Percentiles rank a stretch among this genome's conserved stretches.
phyloP scores from a whole-genome alignment of 2,329 filamentous ascomycete genomes.

The Xylariaceae sp. region DNA sequence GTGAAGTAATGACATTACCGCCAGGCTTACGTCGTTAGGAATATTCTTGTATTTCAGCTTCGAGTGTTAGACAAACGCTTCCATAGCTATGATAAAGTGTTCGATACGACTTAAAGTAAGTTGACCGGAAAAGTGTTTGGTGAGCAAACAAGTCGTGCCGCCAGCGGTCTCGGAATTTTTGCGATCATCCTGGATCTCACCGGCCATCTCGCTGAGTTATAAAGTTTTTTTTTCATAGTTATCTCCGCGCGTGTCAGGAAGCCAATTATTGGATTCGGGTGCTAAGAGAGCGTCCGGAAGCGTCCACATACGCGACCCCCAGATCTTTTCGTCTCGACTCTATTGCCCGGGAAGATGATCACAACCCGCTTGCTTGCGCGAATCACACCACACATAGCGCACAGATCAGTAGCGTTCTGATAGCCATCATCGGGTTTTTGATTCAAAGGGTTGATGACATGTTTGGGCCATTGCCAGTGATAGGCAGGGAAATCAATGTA shows the following conservation, averaged over 20 bases:
- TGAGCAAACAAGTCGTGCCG: slow-evolving; percentile 32
- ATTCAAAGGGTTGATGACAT: slow-evolving; percentile 36
- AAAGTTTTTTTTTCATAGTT: slow-evolving; percentile 18
- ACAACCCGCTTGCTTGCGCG: slow-evolving; percentile 29
- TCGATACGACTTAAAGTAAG: slow-evolving; percentile 40
- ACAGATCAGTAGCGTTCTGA: slow-evolving; percentile 32
- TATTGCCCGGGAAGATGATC: slow-evolving; percentile 30
- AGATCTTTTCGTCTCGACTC: slow-evolving; percentile 25
- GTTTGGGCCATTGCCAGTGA: slow-evolving; percentile 38
- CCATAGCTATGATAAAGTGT: slow-evolving; percentile 35
- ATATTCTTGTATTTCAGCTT: slow-evolving; percentile 17
- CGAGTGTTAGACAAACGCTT: slow-evolving; percentile 31
- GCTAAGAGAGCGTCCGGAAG: slow-evolving; percentile 36
- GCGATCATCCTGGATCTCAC: slow-evolving; percentile 34
- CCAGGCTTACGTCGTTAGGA: slow-evolving; percentile 41
- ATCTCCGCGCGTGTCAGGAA: slow-evolving; percentile 19
- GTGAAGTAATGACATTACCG: slow-evolving; percentile 42
- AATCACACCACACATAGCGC: slow-evolving; percentile 38
- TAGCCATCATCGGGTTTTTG: slow-evolving; percentile 25
- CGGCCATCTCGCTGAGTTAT: slow-evolving; percentile 33
- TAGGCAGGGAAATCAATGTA: slow-evolving; percentile 36
- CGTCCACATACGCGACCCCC: slow-evolving; percentile 38
- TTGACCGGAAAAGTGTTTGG: slow-evolving; percentile 39
- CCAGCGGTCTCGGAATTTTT: slow-evolving; percentile 21
- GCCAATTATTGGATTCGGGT: slow-evolving; percentile 21